Evolutionary conservation across 1,284 basidiomycete genomes (phyloP).

Genomic region (Pascua guehoae): DNA sequence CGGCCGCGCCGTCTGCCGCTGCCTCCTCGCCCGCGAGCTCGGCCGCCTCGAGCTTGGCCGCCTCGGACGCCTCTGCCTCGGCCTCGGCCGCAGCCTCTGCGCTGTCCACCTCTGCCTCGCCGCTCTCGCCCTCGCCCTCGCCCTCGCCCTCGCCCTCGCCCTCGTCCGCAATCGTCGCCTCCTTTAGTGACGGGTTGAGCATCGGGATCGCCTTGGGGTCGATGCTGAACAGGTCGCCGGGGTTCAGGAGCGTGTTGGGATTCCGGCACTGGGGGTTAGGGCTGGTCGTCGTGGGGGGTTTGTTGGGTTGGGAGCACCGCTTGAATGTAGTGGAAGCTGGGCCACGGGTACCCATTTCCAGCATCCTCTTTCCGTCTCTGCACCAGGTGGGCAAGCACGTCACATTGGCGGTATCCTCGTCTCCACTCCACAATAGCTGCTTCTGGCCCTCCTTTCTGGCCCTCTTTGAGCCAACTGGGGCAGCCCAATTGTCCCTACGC

Average conservation of each 20-base stretch:
- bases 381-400: no score
- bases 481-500: no score
- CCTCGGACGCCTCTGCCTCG: slow-evolving; percentile 13
- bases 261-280: slow-evolving; percentile 62
- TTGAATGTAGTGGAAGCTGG: no score
- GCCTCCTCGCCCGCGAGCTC: slow-evolving; percentile 10
- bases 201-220: slow-evolving; percentile 77
- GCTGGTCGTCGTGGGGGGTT: no score
- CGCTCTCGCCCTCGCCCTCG: slow-evolving; percentile 25
- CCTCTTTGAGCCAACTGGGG: no score
- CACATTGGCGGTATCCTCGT: no score
- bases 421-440: no score
- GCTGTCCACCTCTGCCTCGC: slow-evolving; percentile 8
- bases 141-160: slow-evolving; percentile 27
- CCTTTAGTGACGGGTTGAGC: slow-evolving; percentile 45
- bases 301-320: neutral
- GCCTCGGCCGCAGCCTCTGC: slow-evolving; percentile 9
- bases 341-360: no score
- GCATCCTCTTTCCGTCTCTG: no score
- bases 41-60: slow-evolving; percentile 5
- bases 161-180: slow-evolving; percentile 18
- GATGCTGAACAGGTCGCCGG: slow-evolving; percentile 90
- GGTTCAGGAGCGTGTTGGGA: slow-evolving; percentile 84
- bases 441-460: no score
- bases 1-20: slow-evolving; percentile 8